Evolutionary conservation across 1,284 basidiomycete species (phyloP).

Genomic region (Microbotryum scabiosae): DNA sequence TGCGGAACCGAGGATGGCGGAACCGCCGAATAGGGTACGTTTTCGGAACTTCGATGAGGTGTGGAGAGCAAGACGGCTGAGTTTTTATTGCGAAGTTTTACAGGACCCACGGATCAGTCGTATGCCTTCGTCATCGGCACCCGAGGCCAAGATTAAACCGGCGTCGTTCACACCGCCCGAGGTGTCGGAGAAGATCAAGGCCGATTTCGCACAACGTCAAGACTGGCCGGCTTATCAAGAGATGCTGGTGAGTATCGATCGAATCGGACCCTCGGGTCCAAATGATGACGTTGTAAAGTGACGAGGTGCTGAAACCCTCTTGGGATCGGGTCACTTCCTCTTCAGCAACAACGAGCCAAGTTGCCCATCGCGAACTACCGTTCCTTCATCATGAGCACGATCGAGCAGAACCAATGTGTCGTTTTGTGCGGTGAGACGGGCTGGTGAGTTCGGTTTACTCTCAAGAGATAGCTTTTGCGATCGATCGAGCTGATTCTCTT

Average conservation of each 20-base stretch:
- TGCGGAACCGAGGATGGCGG: conserved; percentile 43
- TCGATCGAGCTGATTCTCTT: background rate
- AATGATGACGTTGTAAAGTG: background rate
- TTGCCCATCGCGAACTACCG: conserved; percentile 86
- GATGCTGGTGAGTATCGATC: conserved; percentile 61
- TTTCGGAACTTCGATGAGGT: conserved; percentile 7
- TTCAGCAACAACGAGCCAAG: conserved; percentile 26
- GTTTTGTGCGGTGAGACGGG: conserved; percentile 97
- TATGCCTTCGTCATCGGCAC: background rate
- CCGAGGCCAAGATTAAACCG: background rate
- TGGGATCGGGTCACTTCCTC: too few relatives aligned
- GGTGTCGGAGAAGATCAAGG: conserved; percentile 44
- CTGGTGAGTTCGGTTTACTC: conserved; percentile 51
- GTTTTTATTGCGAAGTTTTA: background rate
- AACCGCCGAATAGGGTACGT: conserved; percentile 25
- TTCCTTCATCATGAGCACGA: conserved; percentile 59
- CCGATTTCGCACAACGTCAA: conserved; percentile 55
- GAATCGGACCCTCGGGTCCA: background rate
- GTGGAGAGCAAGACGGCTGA: conserved; percentile 2
- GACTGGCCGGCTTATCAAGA: conserved; percentile 62
- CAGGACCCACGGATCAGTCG: conserved; percentile 13
- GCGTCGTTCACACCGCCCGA: conserved; percentile 8
- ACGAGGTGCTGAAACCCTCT: background rate
- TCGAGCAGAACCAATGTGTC: conserved; percentile 75
- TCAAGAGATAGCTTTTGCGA: background rate